Evolutionary conservation across 495 filamentous ascomycete genomes (phyloP).

Genomic region (Parathielavia hyrcaniae): DNA sequence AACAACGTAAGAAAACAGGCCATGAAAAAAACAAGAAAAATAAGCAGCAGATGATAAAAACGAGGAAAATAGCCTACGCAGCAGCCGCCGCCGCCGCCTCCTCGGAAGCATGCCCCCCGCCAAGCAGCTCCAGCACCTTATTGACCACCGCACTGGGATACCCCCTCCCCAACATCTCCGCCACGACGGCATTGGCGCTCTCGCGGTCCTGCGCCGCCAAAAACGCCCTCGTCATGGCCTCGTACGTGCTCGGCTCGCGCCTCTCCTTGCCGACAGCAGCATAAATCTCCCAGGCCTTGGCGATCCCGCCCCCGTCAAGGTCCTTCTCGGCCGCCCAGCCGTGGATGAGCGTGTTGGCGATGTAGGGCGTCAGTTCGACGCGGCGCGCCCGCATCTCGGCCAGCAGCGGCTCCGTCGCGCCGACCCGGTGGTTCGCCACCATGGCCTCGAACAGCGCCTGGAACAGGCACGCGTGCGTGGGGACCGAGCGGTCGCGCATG

Average conservation of each 20-base stretch:
- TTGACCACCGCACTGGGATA: slow-evolving; percentile 86
- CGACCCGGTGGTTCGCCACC: slow-evolving; percentile 85
- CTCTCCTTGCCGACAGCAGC: slow-evolving; percentile 62
- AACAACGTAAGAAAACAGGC: slow-evolving; percentile 4
- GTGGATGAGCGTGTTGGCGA: slow-evolving; percentile 98
- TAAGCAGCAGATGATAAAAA: slow-evolving; percentile 2
- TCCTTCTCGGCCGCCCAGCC: slow-evolving; percentile 82
- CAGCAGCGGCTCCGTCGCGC: slow-evolving; percentile 67
- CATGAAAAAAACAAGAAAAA: slow-evolving; percentile 2
- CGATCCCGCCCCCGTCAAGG: slow-evolving; percentile 50
- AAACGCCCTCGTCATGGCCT: slow-evolving; percentile 95
- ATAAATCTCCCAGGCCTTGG: slow-evolving; percentile 73
- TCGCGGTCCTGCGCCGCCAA: slow-evolving; percentile 73
- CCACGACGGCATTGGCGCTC: slow-evolving; percentile 66
- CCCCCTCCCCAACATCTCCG: slow-evolving; percentile 84
- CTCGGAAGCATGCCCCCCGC: slow-evolving; percentile 44
- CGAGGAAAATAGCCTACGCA: too few species aligned
- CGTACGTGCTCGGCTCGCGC: slow-evolving; percentile 97
- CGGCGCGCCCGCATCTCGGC: slow-evolving; percentile 61
- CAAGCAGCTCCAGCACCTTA: slow-evolving; percentile 87
- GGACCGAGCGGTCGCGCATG: slow-evolving; percentile 56
- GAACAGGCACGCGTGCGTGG: slow-evolving; percentile 78
- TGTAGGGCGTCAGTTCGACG: slow-evolving; percentile 90
- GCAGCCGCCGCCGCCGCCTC: not conserved
- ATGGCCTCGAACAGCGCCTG: slow-evolving; percentile 93